Base-by-base conservation (phyloP, 768 basidiomycete genomes). In the Boletus reticuloceps region DNA sequence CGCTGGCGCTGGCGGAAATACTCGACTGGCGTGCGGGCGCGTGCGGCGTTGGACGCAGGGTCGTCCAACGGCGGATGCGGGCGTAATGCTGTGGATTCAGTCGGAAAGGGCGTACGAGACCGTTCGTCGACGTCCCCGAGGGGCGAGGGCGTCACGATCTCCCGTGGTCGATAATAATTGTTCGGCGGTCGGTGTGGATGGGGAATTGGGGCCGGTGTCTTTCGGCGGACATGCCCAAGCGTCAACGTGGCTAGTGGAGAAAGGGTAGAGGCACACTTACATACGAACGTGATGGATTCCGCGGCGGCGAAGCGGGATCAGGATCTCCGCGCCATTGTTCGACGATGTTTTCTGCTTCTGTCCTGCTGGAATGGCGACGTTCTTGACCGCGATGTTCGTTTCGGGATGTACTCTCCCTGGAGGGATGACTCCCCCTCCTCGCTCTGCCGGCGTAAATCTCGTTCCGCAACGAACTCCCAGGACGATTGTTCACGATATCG, bases 321-420 rank as follows among this genome's bases (percentile, higher is more conserved):
- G 61, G 61, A 53, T 72, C 71, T 2, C 56, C 62, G 8, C 69
- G 65, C 70, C 70, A 72, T 42, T 71, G 64, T 36, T 71, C 71
- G 6, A 57, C 51, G 6, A 68, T 63, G 32, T 31, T 37, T 55
- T 71, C 70, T 17, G 59, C 62, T 34, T 70, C 66, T 6, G 64
- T 70, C 55, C 59, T 60, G 29, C 51, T 47, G 16, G 63, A 62
- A 46, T 39, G n/a, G 9, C 51, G 59, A 34, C 48, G 53, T n/a
- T 61, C 63, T 5, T 49, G 51, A 11, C 60, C 60, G 20, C 57
- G 46, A 39, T 56, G 16, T n/a, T 62, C 65, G 14, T 58, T 60
- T 14, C 62, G 62, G 7, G 64, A 60, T 9, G 41, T 29, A 2
- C 62, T 62, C 12, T 47, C 50, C 39, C 61, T 60, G 4, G 66